Conservation (phyloP, 345 rosid genomes). For the Hibiscus tridactylites region DNA sequence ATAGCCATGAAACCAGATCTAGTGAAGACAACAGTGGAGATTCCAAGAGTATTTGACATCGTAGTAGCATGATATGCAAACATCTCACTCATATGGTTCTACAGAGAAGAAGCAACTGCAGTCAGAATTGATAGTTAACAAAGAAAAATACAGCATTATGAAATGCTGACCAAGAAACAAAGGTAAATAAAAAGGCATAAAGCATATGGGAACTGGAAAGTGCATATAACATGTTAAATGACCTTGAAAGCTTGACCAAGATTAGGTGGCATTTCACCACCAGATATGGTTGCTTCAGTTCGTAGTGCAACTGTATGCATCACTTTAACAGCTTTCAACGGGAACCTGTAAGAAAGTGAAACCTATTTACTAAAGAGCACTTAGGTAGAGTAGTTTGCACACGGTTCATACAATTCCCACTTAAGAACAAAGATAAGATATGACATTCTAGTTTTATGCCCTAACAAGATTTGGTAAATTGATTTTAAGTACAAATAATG, state of each 20-base stretch:
- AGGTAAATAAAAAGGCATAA: background rate
- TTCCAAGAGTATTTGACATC: conserved; percentile 97
- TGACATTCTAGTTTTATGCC: background rate
- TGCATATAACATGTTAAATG: background rate
- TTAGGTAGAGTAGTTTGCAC: background rate
- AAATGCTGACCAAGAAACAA: background rate
- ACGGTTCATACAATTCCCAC: background rate
- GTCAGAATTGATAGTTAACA: background rate
- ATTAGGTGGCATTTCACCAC: conserved; percentile 74
- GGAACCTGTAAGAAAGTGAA: conserved; percentile 6
- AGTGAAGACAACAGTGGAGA: conserved; percentile 63
- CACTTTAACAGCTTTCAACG: conserved; percentile 50
- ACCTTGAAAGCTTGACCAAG: conserved; percentile 92
- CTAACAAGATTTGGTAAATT: background rate
- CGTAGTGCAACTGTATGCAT: conserved; percentile 78
- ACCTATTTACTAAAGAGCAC: background rate
- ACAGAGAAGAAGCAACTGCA: conserved; percentile 13
- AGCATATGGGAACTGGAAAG: conserved; percentile 3
- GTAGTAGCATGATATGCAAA: conserved; percentile 99
- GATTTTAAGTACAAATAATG: background rate
- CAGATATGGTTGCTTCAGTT: conserved; percentile 84
- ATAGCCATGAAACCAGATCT: conserved; percentile 93
- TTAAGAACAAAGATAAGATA: background rate
- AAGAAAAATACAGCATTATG: conserved; percentile 1
- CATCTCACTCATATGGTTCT: conserved; percentile 54